Evolutionary conservation across 495 filamentous ascomycete genomes (phyloP), one percentile per base, ranked within the genome.

Genomic region (Neurospora sublineolata): DNA sequence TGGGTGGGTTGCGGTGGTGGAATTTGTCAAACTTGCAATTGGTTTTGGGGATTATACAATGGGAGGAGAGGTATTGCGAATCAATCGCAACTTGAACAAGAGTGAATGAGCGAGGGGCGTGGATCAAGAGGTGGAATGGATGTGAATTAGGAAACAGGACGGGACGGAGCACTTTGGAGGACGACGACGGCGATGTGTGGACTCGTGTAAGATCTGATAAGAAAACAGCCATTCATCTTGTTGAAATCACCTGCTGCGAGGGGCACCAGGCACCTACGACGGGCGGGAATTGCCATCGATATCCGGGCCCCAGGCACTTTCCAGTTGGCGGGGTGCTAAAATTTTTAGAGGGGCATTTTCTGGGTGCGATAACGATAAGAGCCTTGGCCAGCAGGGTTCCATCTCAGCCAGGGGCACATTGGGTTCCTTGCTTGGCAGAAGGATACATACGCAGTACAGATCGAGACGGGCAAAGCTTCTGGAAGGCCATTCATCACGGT

Each of bases 81-180:
- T 30, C n/a, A 33, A 12, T 42, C 30, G 64, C n/a, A 36, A 36
- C 0, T 30, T 71, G 46, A 70, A n/a, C 33, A 67, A 71, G 27
- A 36, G 12, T 39, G 37, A 68, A 6, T 27, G 14, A 60, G 6
- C 40, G 37, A 39, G 67, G 68, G 70, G 67, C 73, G 75, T 69
- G 10, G 20, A 39, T 60, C 6, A 71, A 76, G 68, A 71, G 72
- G 74, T 73, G 72, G 75, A 70, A 71, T 73, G 73, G 73, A 71
- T 69, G 14, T 70, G 52, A 3, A 33, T 33, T 3, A 9, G 52
- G 23, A 33, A 60, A 60, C 12, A 14, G 0, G 23, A 58, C n/a
- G 70, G 42, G n/a, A n/a, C n/a, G n/a, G 12, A 18, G 7, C 37
- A 38, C 27, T 40, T 3, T 12, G n/a, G 20, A 60, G 5, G 52